Base-by-base conservation (phyloP, 805 yeast genomes). In the Starmerella davenportii region DNA sequence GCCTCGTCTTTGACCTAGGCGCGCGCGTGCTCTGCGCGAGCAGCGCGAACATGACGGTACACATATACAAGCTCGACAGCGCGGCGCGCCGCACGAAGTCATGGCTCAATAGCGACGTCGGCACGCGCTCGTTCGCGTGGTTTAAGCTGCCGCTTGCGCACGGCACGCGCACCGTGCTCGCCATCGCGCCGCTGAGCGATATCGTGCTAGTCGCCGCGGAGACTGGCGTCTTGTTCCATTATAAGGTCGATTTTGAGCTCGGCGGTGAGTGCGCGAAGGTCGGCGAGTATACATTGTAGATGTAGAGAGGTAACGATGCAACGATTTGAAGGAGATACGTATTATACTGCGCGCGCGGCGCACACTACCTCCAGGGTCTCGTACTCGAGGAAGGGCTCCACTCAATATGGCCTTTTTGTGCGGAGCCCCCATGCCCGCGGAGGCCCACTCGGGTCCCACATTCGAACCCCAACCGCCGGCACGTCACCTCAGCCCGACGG, bases 201-300 rank as follows among this genome's bases (percentile, higher is more conserved):
- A 40, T 49, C 18, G 44, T 56, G 21, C 58, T 69, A 49, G 73
- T 84, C 4, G 80, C 81, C 3, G 80, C 93, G 1, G 68, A 77
- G 0, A 79, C 74, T 40, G 96, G 96, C 0, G 71, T 69, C 47
- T 77, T 79, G 47, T 78, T 76, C 50, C 79, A 78, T 37, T 87
- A 81, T 56, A 76, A 76, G 2, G 60, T 87, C 34, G 90, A 82
- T 44, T 76, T 90, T 0, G 92, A 76, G 43, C 60, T 85, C 38
- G 96, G 96, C 1, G 98, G 98, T 2, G 95, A 85, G 53, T 87
- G 96, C 58, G 70, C 77, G 30, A 61, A 82, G 43, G 61, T 79
- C 39, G 72, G 75, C 43, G 93, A 81, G 51, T 76, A 37, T 40
- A 30, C 41, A 3, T 25, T 50, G 30, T 29, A 29, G 25, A 23